Percentiles rank a stretch among this genome's conserved stretches.
These are phyloP conservation scores for Isabelozyma heimii DNA, from an alignment of 805 yeast genomes.

Conservation along the genomic window DNA sequence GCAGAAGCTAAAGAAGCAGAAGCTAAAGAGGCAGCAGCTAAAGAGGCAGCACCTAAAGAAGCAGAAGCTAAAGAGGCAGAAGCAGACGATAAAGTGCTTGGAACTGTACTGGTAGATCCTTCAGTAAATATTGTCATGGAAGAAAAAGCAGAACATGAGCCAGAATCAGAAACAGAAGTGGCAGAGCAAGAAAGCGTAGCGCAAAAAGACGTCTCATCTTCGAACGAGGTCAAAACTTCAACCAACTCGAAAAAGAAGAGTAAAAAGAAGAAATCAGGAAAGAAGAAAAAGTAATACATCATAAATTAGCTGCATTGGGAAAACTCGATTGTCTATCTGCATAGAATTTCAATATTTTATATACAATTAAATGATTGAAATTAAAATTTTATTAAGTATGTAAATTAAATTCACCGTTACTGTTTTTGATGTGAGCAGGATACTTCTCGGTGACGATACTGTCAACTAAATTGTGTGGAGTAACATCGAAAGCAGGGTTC, in stretches of 20 bases:
- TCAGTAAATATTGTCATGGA: too few species aligned
- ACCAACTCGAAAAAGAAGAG: slow-evolving; percentile 1
- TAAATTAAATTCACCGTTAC: slow-evolving; percentile 50
- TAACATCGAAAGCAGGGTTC: slow-evolving; percentile 96
- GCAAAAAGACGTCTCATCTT: too few species aligned
- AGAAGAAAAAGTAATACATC: background rate
- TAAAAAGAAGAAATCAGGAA: background rate
- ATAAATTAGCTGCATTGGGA: too few species aligned
- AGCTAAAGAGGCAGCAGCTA: background rate
- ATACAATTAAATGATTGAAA: background rate
- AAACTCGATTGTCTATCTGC: too few species aligned
- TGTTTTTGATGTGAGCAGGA: slow-evolving; percentile 46
- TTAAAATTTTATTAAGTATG: slow-evolving; percentile 5
- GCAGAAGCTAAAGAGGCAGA: background rate
- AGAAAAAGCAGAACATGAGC: background rate
- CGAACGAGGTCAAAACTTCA: too few species aligned
- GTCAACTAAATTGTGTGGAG: slow-evolving; percentile 80
- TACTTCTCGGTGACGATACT: slow-evolving; percentile 85
- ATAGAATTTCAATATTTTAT: background rate
- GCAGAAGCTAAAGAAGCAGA: background rate
- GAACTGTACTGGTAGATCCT: too few species aligned
- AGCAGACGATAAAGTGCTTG: background rate
- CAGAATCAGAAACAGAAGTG: background rate
- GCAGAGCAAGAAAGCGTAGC: background rate
- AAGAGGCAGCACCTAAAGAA: background rate